Evolutionary conservation across 2,329 filamentous ascomycete species (phyloP).

Genomic region (Cytospora schulzeri): DNA sequence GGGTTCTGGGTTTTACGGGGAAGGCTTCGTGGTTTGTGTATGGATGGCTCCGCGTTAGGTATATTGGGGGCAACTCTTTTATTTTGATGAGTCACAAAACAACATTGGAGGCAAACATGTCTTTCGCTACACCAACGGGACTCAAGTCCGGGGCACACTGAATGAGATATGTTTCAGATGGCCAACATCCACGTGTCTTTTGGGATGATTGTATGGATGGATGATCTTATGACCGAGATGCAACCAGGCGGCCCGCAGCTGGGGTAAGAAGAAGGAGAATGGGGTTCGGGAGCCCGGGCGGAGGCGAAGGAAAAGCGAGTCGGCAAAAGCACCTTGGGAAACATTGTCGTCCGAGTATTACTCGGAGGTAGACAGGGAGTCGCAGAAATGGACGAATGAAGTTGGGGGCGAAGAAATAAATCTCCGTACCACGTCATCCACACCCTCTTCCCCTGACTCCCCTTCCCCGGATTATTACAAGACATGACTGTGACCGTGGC

Average conservation of each 20-base stretch:
- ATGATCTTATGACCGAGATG: slow-evolving; percentile 6
- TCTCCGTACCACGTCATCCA: slow-evolving; percentile 23
- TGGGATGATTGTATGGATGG: slow-evolving; percentile 11
- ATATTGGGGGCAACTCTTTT: not conserved
- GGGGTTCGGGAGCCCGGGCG: not conserved
- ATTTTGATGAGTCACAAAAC: slow-evolving; percentile 21
- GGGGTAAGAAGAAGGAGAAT: not conserved
- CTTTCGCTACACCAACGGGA: slow-evolving; percentile 22
- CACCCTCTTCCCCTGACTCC: not conserved
- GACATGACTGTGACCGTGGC: slow-evolving; percentile 6
- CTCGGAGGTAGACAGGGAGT: not conserved
- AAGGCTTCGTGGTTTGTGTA: slow-evolving; percentile 14
- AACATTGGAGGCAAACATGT: slow-evolving; percentile 15
- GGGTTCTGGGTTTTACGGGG: slow-evolving; percentile 1
- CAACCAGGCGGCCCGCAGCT: slow-evolving; percentile 13
- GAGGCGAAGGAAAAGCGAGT: not conserved
- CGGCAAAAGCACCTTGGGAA: not conserved
- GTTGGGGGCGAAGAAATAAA: slow-evolving; percentile 9
- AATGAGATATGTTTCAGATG: slow-evolving; percentile 11
- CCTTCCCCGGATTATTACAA: not conserved
- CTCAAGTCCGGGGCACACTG: slow-evolving; percentile 24
- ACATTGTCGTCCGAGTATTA: not conserved
- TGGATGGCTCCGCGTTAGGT: slow-evolving; percentile 5
- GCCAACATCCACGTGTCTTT: not conserved
- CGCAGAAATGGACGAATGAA: slow-evolving; percentile 11